phyloP scores from a whole-genome alignment of 805 yeast genomes.

The Wickerhamiella sergipiensis region DNA sequence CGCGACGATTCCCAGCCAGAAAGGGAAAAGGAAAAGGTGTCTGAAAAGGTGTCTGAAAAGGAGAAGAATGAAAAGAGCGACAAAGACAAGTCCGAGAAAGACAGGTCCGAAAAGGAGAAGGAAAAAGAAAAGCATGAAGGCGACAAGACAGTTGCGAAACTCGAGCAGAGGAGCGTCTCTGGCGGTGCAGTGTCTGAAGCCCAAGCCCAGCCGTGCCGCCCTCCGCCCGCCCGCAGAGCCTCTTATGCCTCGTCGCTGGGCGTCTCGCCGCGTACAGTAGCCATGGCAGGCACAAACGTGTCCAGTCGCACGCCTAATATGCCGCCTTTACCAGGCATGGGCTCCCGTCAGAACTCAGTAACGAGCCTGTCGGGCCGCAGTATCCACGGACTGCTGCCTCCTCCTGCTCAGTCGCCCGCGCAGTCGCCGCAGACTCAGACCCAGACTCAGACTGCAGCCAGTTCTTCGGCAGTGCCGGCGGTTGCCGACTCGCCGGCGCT shows the following conservation, averaged over 20 bases:
- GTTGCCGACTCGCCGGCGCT: background rate
- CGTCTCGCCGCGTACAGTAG: background rate
- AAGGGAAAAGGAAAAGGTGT: constrained; percentile 6
- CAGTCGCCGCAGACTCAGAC: background rate
- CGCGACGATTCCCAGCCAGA: constrained; percentile 11
- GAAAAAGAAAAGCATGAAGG: background rate
- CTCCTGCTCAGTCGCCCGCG: background rate
- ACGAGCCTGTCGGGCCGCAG: background rate
- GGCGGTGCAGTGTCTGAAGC: no score
- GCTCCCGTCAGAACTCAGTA: background rate
- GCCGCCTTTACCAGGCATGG: background rate
- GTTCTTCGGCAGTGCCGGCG: no score
- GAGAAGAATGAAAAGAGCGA: background rate
- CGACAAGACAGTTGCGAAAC: background rate
- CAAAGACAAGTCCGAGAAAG: background rate
- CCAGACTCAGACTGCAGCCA: no score
- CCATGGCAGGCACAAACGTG: background rate
- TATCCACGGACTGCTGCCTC: background rate
- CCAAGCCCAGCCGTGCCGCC: background rate
- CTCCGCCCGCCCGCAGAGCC: background rate
- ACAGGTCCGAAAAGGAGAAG: background rate
- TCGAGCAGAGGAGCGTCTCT: no score
- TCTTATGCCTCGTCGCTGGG: background rate
- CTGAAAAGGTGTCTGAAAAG: constrained; percentile 3
- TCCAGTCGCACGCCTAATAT: background rate